Evolutionary conservation across 169 alveolate species (phyloP), one percentile per base, ranked within the genome.

Genomic region (Plasmodium ovale): DNA sequence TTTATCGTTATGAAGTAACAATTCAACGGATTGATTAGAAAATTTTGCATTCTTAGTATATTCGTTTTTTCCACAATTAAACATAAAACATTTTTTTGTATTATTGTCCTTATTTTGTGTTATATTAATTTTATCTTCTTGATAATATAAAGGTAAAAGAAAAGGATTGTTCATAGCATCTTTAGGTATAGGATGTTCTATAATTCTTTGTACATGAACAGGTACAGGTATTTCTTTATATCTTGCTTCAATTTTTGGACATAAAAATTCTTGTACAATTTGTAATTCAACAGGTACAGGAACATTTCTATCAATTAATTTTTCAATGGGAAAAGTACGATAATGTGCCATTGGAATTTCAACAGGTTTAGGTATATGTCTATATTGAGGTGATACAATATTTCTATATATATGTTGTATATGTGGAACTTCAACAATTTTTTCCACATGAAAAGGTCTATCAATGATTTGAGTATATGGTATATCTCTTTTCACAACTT

Each of bases 291-390:
- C 98, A 19, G 98, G 98, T 5, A 96, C 97, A 25, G 98, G 98
- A 10, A 96, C 98, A 54, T 96, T 95, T 62, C 98, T 91, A 35
- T 96, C 98, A 67, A 96, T 95, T 21, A 96, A 77, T 62, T 94
- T 92, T 53, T 96, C 97, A 5, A 96, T 97, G 14, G 98, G 98
- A 72, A 96, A 94, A 21, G 97, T 96, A 14, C 98, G 92, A 90
- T 95, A 94, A 73, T 96, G 98, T 62, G 97, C 95, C 93, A 96
- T 95, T 4, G 98, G 98, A 12, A 96, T 97, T 88, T 96, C 98
- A 27, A 96, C 98, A 4, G 98, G 98, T 67, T 97, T 95, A 12
- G 98, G 98, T n/a, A 96, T 97, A 51, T 96, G 97, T 72, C 98
- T 96, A 93, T 96, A 96, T 84, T 96, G 98, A 3, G 98, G 96